Evolutionary conservation across 306 rosid species (phyloP).

Genomic region (Heteromeles arbutifolia): DNA sequence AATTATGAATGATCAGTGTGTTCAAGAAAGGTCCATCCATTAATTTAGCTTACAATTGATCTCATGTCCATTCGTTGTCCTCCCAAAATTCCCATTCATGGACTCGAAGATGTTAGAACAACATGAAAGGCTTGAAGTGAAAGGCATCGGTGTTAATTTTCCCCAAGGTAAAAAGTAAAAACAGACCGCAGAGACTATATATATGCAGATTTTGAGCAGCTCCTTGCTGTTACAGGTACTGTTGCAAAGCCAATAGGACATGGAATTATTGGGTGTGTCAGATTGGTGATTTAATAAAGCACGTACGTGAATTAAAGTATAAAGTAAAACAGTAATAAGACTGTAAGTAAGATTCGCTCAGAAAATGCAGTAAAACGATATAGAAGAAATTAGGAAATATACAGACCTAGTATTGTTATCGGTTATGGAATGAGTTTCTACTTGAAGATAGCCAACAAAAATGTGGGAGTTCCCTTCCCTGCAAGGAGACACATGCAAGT

Average conservation of each 20-base stretch:
- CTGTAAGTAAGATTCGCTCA: neutral
- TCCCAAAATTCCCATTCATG: neutral
- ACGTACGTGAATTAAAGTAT: neutral
- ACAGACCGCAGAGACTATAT: conserved; percentile 14
- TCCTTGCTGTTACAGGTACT: neutral
- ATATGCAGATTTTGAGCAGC: neutral
- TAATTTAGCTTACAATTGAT: conserved; percentile 27
- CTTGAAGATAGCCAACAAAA: neutral
- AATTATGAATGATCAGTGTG: neutral
- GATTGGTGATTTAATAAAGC: neutral
- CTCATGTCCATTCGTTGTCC: neutral
- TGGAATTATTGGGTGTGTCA: neutral
- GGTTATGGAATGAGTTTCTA: neutral
- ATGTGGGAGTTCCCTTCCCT: neutral
- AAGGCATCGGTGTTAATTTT: conserved; percentile 44
- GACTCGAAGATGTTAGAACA: conserved; percentile 15
- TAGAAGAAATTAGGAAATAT: too few species aligned
- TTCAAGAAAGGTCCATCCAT: neutral
- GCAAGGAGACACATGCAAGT: neutral
- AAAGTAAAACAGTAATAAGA: neutral
- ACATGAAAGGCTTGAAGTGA: conserved; percentile 32
- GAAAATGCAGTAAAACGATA: neutral
- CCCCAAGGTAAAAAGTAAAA: conserved; percentile 21
- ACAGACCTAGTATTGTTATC: too few species aligned
- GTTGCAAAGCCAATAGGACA: neutral